Evolutionary conservation across 805 yeast genomes (phyloP).

Genomic region (Pichia insulana): DNA sequence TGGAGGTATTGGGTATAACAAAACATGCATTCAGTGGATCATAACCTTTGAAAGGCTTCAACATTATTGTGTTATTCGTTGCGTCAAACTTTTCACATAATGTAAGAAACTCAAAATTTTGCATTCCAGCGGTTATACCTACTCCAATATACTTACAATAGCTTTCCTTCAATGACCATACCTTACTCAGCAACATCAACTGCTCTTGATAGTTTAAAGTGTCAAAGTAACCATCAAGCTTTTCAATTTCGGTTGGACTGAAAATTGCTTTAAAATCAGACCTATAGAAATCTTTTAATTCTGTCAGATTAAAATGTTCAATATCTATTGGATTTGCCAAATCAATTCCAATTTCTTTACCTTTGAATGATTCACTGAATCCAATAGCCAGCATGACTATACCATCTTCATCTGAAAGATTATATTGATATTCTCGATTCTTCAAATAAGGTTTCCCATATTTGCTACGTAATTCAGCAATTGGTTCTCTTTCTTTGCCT

Average conservation of each 20-base stretch:
- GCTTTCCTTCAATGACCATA: constrained; percentile 78
- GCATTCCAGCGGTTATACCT: constrained; percentile 36
- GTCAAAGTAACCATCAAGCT: constrained; percentile 19
- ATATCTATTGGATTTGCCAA: constrained; percentile 32
- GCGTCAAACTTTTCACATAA: constrained; percentile 19
- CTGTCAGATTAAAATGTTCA: constrained; percentile 12
- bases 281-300: constrained; percentile 17
- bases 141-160: constrained; percentile 58
- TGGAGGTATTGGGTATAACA: constrained; percentile 1
- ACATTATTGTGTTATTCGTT: constrained; percentile 12
- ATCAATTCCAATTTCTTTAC: constrained; percentile 37
- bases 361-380: constrained; percentile 10
- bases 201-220: constrained; percentile 7
- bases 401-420: constrained; percentile 51
- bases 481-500: constrained; percentile 21
- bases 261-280: constrained; percentile 25
- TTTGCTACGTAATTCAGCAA: constrained; percentile 18
- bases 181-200: constrained; percentile 36
- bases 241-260: constrained; percentile 17
- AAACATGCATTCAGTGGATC: constrained; percentile 7
- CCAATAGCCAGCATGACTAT: constrained; percentile 38
- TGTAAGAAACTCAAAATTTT: constrained; percentile 17
- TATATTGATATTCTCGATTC: constrained; percentile 35
- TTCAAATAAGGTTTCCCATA: constrained; percentile 51
- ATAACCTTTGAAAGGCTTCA: neutral